Evolutionary conservation across 2,329 filamentous ascomycete genomes (phyloP).

Genomic region (Juglanconis juglandina): DNA sequence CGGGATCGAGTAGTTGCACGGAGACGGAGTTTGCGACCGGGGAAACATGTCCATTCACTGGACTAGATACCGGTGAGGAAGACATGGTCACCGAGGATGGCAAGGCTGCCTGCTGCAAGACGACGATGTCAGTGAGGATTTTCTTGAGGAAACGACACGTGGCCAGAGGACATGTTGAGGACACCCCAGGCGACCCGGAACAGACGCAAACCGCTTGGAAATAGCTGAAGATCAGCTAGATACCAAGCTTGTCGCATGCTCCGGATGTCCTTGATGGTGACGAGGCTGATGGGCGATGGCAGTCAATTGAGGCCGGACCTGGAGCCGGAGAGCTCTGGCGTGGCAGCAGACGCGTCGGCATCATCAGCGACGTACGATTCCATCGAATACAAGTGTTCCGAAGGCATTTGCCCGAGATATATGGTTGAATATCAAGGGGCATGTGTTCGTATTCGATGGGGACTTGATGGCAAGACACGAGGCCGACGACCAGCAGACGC

Average conservation of each 20-base stretch:
- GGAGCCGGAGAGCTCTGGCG: conserved; percentile 21
- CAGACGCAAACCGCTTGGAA: conserved; percentile 25
- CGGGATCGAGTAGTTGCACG: conserved; percentile 36
- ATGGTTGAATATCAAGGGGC: conserved; percentile 34
- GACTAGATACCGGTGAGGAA: conserved; percentile 57
- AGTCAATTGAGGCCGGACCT: conserved; percentile 40
- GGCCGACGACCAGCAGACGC: conserved; percentile 25
- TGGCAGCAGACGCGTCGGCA: conserved; percentile 27
- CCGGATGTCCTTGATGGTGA: conserved; percentile 41
- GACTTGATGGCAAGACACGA: conserved; percentile 33
- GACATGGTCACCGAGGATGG: conserved; percentile 62
- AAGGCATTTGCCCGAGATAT: conserved; percentile 24
- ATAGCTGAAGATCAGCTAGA: conserved; percentile 22
- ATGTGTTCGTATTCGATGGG: conserved; percentile 32
- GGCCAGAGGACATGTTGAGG: conserved; percentile 25
- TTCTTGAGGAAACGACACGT: conserved; percentile 30
- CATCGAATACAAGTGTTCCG: conserved; percentile 31
- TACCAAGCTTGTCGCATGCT: conserved; percentile 42
- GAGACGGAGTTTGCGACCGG: conserved; percentile 47
- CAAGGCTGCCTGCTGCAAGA: conserved; percentile 58
- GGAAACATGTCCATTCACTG: conserved; percentile 65
- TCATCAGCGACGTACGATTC: conserved; percentile 32
- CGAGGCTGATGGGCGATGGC: conserved; percentile 45
- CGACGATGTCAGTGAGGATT: conserved; percentile 45
- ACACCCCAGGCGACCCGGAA: conserved; percentile 31